A percentile compares a stretch with the other conserved stretches of the same genome.
These are phyloP conservation scores for Pseudocercospora eumusae DNA, from an alignment of 2,329 filamentous ascomycete species.

Conservation along the genomic window DNA sequence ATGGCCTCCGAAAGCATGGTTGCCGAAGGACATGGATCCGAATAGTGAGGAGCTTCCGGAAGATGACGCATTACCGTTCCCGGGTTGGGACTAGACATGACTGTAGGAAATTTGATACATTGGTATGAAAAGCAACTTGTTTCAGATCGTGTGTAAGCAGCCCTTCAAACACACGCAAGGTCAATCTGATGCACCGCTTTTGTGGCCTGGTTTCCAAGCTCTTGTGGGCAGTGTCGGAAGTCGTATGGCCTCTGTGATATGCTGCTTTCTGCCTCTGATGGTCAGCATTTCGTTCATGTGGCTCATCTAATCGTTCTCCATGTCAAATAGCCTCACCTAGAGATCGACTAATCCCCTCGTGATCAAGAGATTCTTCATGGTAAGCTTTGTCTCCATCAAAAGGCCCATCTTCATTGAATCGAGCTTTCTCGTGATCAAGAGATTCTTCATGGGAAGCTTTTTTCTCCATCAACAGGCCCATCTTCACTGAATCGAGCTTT, in stretches of 20 bases:
- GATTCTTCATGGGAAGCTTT: too few relatives aligned
- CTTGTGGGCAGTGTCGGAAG: too few relatives aligned
- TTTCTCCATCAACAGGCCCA: too few relatives aligned
- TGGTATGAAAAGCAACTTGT: neutral
- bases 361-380: too few relatives aligned
- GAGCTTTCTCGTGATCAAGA: too few relatives aligned
- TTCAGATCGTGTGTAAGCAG: neutral
- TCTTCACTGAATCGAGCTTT: too few relatives aligned
- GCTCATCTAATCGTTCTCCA: neutral
- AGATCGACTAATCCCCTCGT: neutral
- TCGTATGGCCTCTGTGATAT: neutral
- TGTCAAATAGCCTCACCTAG: neutral
- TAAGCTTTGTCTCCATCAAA: too few relatives aligned
- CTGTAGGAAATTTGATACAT: neutral
- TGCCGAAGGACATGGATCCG: neutral
- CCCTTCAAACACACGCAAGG: neutral
- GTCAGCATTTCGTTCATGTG: neutral
- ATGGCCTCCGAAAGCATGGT: slow-evolving; percentile 3
- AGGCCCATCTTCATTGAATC: too few relatives aligned
- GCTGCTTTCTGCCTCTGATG: neutral
- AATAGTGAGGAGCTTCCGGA: slow-evolving; percentile 1
- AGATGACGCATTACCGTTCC: neutral
- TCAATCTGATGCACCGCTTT: neutral
- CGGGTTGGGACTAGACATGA: neutral
- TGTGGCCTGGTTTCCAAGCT: too few relatives aligned